Percentiles rank a stretch among this genome's conserved stretches.
These are phyloP conservation scores for Debaryomyces hansenii DNA, from an alignment of 805 yeast species.

Conservation along the genomic window DNA sequence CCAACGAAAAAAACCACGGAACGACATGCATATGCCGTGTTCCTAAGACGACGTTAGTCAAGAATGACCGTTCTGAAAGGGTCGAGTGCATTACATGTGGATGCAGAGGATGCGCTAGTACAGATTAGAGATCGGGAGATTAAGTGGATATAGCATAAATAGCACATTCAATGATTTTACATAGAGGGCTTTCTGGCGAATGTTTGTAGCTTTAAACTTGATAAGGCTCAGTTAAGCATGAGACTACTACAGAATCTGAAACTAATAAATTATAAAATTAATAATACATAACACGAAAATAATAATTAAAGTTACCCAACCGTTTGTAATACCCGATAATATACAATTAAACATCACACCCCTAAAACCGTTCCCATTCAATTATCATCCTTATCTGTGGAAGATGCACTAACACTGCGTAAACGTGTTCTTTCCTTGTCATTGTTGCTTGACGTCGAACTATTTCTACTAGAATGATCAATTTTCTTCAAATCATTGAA, in stretches of 20 bases:
- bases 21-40: slow-evolving; percentile 84
- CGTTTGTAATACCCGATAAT: not conserved
- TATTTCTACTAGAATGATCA: slow-evolving; percentile 7
- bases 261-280: not conserved
- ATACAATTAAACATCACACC: not conserved
- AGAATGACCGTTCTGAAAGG: slow-evolving; percentile 19
- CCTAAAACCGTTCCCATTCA: not conserved
- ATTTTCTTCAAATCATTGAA: slow-evolving; percentile 19
- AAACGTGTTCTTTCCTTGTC: not conserved
- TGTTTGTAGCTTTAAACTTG: no score
- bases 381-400: not conserved
- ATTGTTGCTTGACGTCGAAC: not conserved
- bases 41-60: slow-evolving; percentile 56
- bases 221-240: no score
- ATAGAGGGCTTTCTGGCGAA: not conserved
- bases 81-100: slow-evolving; percentile 79
- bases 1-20: slow-evolving; percentile 55
- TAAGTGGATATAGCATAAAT: no score
- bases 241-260: no score
- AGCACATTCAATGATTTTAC: not conserved
- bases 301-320: not conserved
- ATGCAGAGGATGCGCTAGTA: slow-evolving; percentile 79
- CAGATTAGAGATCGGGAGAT: slow-evolving; percentile 44
- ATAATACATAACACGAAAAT: not conserved
- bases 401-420: not conserved